phyloP scores from a whole-genome alignment of 805 yeast genomes.

The Deakozyma indianensis region DNA sequence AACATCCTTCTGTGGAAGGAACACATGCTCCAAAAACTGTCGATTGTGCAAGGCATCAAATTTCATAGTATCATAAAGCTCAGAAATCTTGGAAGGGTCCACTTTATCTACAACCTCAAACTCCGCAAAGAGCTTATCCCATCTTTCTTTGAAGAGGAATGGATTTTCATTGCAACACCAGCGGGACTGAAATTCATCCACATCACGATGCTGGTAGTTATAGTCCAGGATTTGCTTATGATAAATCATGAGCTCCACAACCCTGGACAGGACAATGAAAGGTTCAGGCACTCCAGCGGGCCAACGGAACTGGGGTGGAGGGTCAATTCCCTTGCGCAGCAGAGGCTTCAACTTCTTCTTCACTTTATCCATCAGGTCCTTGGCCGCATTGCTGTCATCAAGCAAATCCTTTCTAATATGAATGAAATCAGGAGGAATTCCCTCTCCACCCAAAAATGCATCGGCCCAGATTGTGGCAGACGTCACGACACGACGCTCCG shows the following conservation, averaged over 20 bases:
- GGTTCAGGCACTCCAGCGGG: conserved; percentile 98
- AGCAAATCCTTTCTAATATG: conserved; percentile 77
- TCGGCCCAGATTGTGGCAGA: conserved; percentile 81
- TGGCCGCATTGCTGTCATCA: conserved; percentile 97
- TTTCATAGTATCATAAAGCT: conserved; percentile 95
- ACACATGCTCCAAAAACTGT: conserved; percentile 70
- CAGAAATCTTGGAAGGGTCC: conserved; percentile 94
- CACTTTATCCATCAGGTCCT: conserved; percentile 93
- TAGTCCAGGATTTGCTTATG: conserved; percentile 73
- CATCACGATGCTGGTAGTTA: conserved; percentile 57
- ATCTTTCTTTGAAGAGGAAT: conserved; percentile 74
- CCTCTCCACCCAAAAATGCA: conserved; percentile 58
- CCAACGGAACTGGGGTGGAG: conserved; percentile 98
- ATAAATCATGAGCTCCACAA: conserved; percentile 88
- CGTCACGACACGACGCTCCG: conserved; percentile 88
- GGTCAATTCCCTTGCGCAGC: conserved; percentile 87
- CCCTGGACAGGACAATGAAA: conserved; percentile 81
- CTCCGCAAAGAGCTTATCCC: conserved; percentile 93
- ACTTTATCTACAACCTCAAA: conserved; percentile 88
- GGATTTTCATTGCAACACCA: conserved; percentile 99
- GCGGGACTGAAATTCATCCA: conserved; percentile 48
- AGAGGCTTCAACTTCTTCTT: conserved; percentile 92
- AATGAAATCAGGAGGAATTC: conserved; percentile 62
- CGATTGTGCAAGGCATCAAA: conserved; percentile 95
- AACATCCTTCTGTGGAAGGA: conserved; percentile 42